Evolutionary conservation across 768 basidiomycete species (phyloP), one percentile per base, ranked within the genome.

Genomic region (Pleurotus pulmonarius): DNA sequence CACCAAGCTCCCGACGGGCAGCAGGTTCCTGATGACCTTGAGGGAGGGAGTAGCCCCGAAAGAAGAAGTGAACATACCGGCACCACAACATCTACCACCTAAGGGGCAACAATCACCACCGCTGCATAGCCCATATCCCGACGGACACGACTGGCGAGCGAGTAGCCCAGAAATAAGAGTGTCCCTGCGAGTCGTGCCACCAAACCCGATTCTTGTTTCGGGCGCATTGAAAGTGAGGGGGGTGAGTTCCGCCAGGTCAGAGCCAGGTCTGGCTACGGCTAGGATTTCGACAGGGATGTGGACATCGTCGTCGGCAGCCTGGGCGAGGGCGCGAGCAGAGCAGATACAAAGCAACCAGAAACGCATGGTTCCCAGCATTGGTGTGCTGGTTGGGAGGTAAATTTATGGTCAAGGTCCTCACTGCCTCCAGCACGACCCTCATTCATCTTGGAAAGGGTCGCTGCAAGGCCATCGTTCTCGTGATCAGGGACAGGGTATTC

Each of bases 81-180:
- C 24, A 38, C 51, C 51, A 20, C 51, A 53, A 24, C 51, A 53
- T 41, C 38, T 53, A 53, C 51, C 51, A 0, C 51, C 51, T n/a
- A 53, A 24, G 5, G 51, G 51, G 18, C 51, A 53, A 41, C 51
- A 53, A n/a, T 39, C 41, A 11, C 51, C 51, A 12, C n/a, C 51
- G 9, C 20, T 53, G 22, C 51, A 53, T 24, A 9, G 8, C 2
- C 51, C 51, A 41, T 53, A 53, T 0, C 51, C 51, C 13, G 51
- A 53, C 3, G 51, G 51, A 41, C 51, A 53, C 5, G 37, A 40
- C 16, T 53, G 51, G 41, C 51, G 51, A 15, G 51, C 51, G 16
- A 53, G 51, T 22, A 53, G n/a, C 24, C 16, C 48, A 2, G 29
- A 26, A 37, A 49, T 26, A n/a, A 37, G 0, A 18, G 29, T 29